phyloP scores from a whole-genome alignment of 306 rosid species.

The Senna siamea region DNA sequence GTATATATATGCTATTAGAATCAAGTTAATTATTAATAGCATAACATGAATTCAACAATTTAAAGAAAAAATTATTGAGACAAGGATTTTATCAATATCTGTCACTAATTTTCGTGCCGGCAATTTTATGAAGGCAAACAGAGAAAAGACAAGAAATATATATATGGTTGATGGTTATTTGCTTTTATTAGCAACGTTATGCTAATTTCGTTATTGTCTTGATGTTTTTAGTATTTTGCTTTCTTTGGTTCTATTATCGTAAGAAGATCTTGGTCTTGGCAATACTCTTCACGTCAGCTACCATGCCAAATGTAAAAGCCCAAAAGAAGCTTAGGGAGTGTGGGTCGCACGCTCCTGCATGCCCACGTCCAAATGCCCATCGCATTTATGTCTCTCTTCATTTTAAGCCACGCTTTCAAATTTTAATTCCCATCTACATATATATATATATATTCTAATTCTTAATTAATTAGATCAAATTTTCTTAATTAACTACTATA shows the following conservation, averaged over 20 bases:
- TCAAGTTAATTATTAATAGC: too few relatives aligned
- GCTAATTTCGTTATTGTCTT: neutral
- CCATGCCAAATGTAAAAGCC: neutral
- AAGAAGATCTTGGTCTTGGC: slow-evolving; percentile 6
- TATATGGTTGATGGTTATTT: neutral
- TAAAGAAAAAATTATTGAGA: too few relatives aligned
- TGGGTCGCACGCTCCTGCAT: neutral
- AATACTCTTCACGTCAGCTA: neutral
- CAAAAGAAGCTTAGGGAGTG: too few relatives aligned
- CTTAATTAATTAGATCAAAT: too few relatives aligned
- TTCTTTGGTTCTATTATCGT: neutral
- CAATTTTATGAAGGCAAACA: neutral
- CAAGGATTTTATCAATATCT: too few relatives aligned
- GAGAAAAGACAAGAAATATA: neutral
- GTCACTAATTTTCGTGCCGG: neutral
- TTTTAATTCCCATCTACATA: too few relatives aligned
- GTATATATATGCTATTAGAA: too few relatives aligned
- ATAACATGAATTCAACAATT: too few relatives aligned
- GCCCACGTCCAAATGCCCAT: neutral
- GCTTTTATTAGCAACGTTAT: neutral
- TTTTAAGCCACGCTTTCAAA: too few relatives aligned
- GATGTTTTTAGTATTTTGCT: neutral
- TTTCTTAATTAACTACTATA: too few relatives aligned
- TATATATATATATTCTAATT: too few relatives aligned
- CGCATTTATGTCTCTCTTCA: too few relatives aligned